Percentiles rank a stretch among this genome's conserved stretches.
phyloP scores from a whole-genome alignment of 164 flowering plant species.

The Liriodendron chinense region DNA sequence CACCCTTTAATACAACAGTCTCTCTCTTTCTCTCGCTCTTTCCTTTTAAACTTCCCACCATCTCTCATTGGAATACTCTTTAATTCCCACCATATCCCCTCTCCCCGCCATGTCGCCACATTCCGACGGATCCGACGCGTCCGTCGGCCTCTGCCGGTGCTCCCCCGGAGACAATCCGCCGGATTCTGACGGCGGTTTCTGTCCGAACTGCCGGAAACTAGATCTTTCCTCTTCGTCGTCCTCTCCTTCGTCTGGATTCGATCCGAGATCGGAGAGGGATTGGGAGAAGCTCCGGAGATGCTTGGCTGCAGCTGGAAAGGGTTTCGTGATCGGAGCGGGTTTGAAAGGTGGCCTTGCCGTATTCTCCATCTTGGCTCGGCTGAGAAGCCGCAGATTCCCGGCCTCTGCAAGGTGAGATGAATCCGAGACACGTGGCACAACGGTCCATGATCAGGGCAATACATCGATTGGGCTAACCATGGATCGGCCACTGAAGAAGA shows the following conservation, averaged over 20 bases:
- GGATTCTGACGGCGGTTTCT: neutral
- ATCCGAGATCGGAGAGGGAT: constrained; percentile 36
- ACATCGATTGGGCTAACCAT: too few species aligned
- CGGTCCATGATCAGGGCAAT: too few species aligned
- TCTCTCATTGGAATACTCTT: neutral
- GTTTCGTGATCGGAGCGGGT: constrained; percentile 91
- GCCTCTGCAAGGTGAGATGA: constrained; percentile 23
- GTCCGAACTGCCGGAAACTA: constrained; percentile 33
- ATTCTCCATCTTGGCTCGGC: constrained; percentile 62
- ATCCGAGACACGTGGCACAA: neutral
- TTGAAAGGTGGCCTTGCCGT: constrained; percentile 84
- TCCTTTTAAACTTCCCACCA: neutral
- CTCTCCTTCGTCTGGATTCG: neutral
- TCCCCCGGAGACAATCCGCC: neutral
- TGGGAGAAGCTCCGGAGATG: constrained; percentile 58
- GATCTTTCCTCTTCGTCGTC: neutral
- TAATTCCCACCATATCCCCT: neutral
- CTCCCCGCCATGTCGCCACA: neutral
- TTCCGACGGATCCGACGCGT: neutral
- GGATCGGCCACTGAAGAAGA: neutral
- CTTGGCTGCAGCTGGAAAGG: constrained; percentile 66
- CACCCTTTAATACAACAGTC: neutral
- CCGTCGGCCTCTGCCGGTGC: neutral
- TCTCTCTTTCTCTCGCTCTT: too few species aligned
- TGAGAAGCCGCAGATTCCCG: constrained; percentile 37